Evolutionary conservation across 306 rosid genomes (phyloP).

Genomic region (Trichosanthes cucumerina): DNA sequence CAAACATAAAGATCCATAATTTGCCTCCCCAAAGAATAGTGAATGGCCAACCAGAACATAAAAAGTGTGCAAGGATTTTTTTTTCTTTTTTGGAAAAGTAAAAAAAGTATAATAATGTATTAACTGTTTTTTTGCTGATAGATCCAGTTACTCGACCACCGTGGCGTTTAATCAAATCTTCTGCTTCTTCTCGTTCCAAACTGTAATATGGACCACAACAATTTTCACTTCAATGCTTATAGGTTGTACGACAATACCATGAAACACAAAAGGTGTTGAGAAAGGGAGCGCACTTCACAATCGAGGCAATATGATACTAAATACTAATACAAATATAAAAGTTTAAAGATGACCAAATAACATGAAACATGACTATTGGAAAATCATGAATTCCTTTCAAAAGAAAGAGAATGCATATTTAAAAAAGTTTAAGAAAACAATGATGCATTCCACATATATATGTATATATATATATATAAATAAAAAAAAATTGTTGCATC

Average conservation of each 20-base stretch:
- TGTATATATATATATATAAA: too few species aligned
- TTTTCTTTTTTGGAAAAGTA: background rate
- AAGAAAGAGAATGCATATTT: background rate
- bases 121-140: constrained; percentile 90
- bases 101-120: constrained; percentile 8
- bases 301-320: background rate
- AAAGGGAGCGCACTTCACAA: background rate
- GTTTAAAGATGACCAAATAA: background rate
- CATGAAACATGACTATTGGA: background rate
- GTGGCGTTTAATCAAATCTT: constrained; percentile 89
- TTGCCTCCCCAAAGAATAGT: background rate
- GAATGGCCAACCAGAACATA: background rate
- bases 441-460: background rate
- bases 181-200: constrained; percentile 97
- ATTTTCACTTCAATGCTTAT: constrained; percentile 14
- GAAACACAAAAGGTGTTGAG: background rate
- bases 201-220: constrained; percentile 25
- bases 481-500: background rate
- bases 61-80: background rate
- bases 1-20: constrained; percentile 27
- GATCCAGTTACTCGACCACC: constrained; percentile 95
- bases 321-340: background rate
- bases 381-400: background rate
- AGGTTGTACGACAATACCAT: constrained; percentile 7
- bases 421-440: background rate